phyloP scores from a whole-genome alignment of 2,329 filamentous ascomycete species.

The Penicillium sp. region DNA sequence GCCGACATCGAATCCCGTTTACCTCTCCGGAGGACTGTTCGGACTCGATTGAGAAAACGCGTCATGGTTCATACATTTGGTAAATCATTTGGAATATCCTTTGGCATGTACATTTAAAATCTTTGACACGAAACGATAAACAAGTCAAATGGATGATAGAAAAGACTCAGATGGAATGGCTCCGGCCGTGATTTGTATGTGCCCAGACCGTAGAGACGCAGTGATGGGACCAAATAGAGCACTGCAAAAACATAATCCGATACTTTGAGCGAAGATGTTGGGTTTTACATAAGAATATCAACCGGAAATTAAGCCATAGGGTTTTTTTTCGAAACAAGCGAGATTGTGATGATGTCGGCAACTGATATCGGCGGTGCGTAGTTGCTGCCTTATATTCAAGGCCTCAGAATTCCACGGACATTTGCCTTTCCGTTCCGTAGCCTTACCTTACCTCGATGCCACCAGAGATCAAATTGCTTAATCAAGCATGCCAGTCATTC shows the following conservation, averaged over 20 bases:
- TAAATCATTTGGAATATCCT: not conserved
- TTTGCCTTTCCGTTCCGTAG: not conserved
- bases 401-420: not conserved
- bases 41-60: slow-evolving; percentile 13
- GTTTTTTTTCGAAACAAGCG: not conserved
- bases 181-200: not conserved
- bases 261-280: not conserved
- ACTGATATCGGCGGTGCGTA: not conserved
- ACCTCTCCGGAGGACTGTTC: slow-evolving; percentile 11
- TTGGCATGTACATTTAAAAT: not conserved
- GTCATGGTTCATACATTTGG: slow-evolving; percentile 6
- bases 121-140: not conserved
- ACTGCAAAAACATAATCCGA: not conserved
- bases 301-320: not conserved
- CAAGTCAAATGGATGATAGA: not conserved
- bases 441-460: not conserved
- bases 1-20: slow-evolving; percentile 1
- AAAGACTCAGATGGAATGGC: not conserved
- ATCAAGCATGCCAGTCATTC: not conserved
- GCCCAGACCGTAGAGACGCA: not conserved
- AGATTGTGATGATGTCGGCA: not conserved
- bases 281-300: not conserved
- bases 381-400: not conserved
- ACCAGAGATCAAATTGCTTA: not conserved
- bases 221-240: not conserved